Base-by-base conservation (phyloP, 2,329 filamentous ascomycete species). In the Madurella mycetomatis region DNA sequence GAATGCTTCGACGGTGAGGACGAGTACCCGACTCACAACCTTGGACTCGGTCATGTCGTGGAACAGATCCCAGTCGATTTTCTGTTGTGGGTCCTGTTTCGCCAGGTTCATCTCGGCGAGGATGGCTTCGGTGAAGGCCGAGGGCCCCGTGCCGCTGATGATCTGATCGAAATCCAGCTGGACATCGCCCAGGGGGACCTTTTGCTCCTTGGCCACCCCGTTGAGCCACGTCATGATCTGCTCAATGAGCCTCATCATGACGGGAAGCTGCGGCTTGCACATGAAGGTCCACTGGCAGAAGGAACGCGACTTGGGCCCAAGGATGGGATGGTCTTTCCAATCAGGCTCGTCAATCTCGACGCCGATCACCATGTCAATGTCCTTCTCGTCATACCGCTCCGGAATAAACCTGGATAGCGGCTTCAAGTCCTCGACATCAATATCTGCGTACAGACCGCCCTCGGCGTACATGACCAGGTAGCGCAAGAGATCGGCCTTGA, bases 271-370 rank as follows among this genome's bases (percentile, higher is more conserved):
- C 1, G 86, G 84, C 65, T 87, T 86, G 62, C 81, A 81, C 73
- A 87, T 85, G 63, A 88, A 87, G 0, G 86, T 88, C 86, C 86
- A 89, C 64, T 88, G 86, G 66, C 85, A 88, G 66, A 89, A 88
- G 0, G 85, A 88, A 60, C 77, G 74, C 39, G 81, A 87, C 69
- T 88, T 88, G 47, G 76, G 77, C 13, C 86, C 85, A 0, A 88
- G 73, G 32, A 88, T 83, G 1, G 81, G 76, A 65, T 88, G 85
- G 47, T 82, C 70, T 16, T 70, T 72, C 69, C 82, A 88, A 9
- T 82, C 76, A 0, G 85, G 85, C 67, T 88, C 79, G 64, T 88
- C 86, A 54, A 88, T 85, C 66, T 89, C 86, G 1, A 89, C 75
- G 13, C 85, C 84, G 25, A 88, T 79, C 17, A 89, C 81, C 75